phyloP scores from a whole-genome alignment of 1,139 yeast species.

The Spencermartinsiella ligniputridi region DNA sequence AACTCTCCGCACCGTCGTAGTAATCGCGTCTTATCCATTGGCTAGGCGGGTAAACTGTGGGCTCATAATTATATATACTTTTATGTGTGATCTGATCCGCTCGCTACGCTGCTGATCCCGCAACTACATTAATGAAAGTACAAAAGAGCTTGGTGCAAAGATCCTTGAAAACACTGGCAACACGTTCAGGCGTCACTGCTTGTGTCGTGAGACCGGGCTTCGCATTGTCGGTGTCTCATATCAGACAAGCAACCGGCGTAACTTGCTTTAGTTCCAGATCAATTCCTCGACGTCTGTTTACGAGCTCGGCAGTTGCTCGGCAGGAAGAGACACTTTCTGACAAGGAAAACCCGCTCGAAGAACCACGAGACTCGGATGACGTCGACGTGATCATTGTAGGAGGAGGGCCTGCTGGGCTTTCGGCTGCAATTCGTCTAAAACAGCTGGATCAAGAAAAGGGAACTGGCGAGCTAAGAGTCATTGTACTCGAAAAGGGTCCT shows the following conservation, averaged over 20 bases:
- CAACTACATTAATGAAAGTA: no score
- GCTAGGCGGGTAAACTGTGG: neutral
- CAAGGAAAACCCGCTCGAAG: constrained; percentile 22
- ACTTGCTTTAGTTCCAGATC: no score
- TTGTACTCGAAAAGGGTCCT: constrained; percentile 86
- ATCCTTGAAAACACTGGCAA: no score
- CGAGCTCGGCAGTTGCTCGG: constrained; percentile 1
- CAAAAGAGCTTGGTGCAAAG: no score
- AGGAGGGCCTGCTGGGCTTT: constrained; percentile 96
- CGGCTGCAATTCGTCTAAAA: constrained; percentile 85
- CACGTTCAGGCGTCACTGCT: no score
- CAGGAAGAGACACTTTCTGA: neutral
- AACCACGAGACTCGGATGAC: constrained; percentile 72
- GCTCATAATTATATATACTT: no score
- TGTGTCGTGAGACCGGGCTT: no score
- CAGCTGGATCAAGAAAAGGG: constrained; percentile 74
- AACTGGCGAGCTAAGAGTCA: constrained; percentile 67
- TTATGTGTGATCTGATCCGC: no score
- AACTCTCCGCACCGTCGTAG: no score
- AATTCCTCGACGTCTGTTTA: neutral
- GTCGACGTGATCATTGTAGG: constrained; percentile 96
- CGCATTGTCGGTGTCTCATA: no score
- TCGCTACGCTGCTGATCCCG: no score
- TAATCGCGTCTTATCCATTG: neutral
- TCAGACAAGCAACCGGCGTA: no score